A percentile compares a stretch with the other conserved stretches of the same genome.
Conservation (phyloP, 805 yeast species). For the Ogataea dorogensis region DNA sequence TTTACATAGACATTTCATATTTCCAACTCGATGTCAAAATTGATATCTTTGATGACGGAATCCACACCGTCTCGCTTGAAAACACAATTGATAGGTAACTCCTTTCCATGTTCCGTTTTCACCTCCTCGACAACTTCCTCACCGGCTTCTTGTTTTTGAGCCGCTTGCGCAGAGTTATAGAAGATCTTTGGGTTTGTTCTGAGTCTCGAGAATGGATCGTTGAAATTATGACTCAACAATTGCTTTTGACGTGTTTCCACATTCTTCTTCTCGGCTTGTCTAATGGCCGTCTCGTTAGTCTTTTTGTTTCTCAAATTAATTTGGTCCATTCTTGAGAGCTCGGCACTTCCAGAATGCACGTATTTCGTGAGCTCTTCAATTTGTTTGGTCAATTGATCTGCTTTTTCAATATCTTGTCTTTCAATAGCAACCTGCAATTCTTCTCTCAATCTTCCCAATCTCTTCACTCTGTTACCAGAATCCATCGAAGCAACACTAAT, state of each 20-base stretch:
- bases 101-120: constrained; percentile 43
- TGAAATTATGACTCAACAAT: constrained; percentile 40
- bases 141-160: constrained; percentile 48
- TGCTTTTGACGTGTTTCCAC: constrained; percentile 50
- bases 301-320: constrained; percentile 85
- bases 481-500: constrained; percentile 51
- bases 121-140: constrained; percentile 38
- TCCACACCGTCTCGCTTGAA: constrained; percentile 34
- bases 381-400: constrained; percentile 46
- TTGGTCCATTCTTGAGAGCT: constrained; percentile 54
- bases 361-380: constrained; percentile 38
- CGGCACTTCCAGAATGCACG: constrained; percentile 34
- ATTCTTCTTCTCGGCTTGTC: constrained; percentile 73
- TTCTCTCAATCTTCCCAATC: constrained; percentile 68
- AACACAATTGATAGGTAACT: constrained; percentile 28
- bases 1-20: constrained; percentile 19
- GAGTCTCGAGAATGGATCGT: constrained; percentile 85
- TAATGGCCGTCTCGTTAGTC: constrained; percentile 70
- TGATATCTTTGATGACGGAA: constrained; percentile 29
- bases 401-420: constrained; percentile 43
- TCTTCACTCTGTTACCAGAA: constrained; percentile 74
- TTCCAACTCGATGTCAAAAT: constrained; percentile 29
- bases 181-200: constrained; percentile 85
- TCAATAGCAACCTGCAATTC: constrained; percentile 74
- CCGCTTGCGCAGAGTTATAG: constrained; percentile 56